Evolutionary conservation across 2,329 filamentous ascomycete species (phyloP).

Genomic region (Stemphylium beticola): DNA sequence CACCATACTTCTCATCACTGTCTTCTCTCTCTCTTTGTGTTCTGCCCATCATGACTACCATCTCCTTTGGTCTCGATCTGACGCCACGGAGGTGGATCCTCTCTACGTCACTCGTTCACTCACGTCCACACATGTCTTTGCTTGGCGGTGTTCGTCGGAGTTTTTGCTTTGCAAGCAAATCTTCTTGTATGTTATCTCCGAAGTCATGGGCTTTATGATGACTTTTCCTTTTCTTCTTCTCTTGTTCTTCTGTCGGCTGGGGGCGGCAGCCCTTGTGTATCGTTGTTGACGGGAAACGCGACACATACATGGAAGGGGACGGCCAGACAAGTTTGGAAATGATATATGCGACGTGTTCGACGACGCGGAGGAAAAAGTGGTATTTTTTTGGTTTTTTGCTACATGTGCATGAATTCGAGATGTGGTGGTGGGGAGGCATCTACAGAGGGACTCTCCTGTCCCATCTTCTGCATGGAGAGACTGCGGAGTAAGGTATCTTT

Average conservation of each 20-base stretch:
- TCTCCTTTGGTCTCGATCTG: conserved; percentile 1
- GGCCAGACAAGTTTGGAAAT: no score
- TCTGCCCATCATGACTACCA: conserved; percentile 17
- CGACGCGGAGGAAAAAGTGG: no score
- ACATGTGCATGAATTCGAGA: no score
- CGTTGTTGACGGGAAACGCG: no score
- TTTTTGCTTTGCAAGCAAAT: conserved; percentile 1
- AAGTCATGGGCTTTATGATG: not conserved
- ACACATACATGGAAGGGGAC: no score
- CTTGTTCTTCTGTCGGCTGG: not conserved
- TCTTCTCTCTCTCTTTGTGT: not conserved
- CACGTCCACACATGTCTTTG: not conserved
- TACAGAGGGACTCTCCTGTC: no score
- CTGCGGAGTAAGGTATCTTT: no score
- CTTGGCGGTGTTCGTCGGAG: conserved; percentile 10
- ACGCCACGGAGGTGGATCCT: not conserved
- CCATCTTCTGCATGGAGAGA: no score
- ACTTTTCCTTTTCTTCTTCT: not conserved
- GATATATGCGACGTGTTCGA: no score
- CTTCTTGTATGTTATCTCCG: conserved; percentile 2
- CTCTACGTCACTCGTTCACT: conserved; percentile 9
- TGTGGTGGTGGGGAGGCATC: no score
- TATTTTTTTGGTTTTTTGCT: no score
- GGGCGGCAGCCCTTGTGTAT: no score
- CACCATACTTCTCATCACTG: conserved; percentile 18